Evolutionary conservation across 352 stramenopile species (phyloP), one percentile per base, ranked within the genome.

Genomic region (Thraustochytrium striatum): DNA sequence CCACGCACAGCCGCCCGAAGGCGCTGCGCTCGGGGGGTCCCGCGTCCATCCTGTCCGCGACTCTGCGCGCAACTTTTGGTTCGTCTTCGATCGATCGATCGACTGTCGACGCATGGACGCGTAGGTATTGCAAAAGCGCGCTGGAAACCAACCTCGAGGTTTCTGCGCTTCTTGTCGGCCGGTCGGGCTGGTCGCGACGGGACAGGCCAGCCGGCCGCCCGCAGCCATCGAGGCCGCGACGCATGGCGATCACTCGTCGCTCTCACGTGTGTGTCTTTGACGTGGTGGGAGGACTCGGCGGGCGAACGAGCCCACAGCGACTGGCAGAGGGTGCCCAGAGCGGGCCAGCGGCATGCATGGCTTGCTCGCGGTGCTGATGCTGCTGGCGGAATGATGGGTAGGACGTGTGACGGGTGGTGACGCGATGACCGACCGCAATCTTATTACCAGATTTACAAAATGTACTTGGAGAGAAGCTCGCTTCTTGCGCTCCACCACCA

Each of bases 401-500:
- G 39, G 5, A 5, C 39, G 39, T 47, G 1, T 11, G 52, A 33
- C 52, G 25, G 1, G 25, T 2, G 25, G 1, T 59, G 19, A 25
- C 19, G 25, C 52, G 25, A 59, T 33, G 25, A 33, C 19, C 33
- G 9, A 19, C 52, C 52, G 9, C 25, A 35, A 59, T 19, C 25
- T 11, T 59, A 13, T 59, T 0, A 19, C 2, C 52, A 59, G 2
- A 72, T 1, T 30, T 36, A 82, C 9, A 72, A 72, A 16, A 72
- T 21, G 62, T 81, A 81, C 62, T 80, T 81, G 36, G 57, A 38
- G 33, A 72, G 13, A 11, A 81, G 61, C 41, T 9, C 44, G 28
- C 25, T 73, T 78, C 25, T 82, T 82, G 39, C 68, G 59, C 72
- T 81, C 59, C 0, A 81, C 19, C 19, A 81, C 21, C 7, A 81